These are phyloP conservation scores for Arachis stenosperma DNA, from an alignment of 306 rosid species.

Conservation along the genomic window DNA sequence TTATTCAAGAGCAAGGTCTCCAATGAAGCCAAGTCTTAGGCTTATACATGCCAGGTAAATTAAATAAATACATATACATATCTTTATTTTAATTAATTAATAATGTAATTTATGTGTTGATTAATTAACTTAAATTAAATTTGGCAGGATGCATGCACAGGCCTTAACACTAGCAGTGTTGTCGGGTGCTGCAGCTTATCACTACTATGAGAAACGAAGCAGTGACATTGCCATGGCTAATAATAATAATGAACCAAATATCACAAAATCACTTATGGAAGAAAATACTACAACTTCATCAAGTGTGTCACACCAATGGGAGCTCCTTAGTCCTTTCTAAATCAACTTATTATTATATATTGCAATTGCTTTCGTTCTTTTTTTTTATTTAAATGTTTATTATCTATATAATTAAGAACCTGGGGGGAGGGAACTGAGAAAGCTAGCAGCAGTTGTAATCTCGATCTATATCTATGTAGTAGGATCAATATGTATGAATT, in stretches of 20 bases:
- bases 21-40: slow-evolving; percentile 79
- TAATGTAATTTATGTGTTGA: neutral
- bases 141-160: slow-evolving; percentile 76
- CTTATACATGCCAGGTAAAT: slow-evolving; percentile 82
- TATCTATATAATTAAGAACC: too few relatives aligned
- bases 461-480: neutral
- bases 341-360: neutral
- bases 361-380: neutral
- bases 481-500: neutral
- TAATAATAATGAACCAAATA: too few relatives aligned
- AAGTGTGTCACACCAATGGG: slow-evolving; percentile 17
- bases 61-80: too few relatives aligned
- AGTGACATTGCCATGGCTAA: neutral
- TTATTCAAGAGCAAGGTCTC: slow-evolving; percentile 50
- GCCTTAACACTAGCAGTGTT: slow-evolving; percentile 77
- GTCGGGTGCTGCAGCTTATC: slow-evolving; percentile 71
- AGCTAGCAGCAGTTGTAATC: neutral
- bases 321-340: slow-evolving; percentile 30
- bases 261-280: too few relatives aligned
- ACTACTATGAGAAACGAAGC: slow-evolving; percentile 54
- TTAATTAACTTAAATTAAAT: too few relatives aligned
- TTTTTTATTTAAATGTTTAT: neutral
- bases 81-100: too few relatives aligned
- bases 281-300: neutral
- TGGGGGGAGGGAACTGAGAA: neutral